These are phyloP conservation scores for Omphalea diandra DNA, from an alignment of 441 rosid genomes.

Conservation along the genomic window DNA sequence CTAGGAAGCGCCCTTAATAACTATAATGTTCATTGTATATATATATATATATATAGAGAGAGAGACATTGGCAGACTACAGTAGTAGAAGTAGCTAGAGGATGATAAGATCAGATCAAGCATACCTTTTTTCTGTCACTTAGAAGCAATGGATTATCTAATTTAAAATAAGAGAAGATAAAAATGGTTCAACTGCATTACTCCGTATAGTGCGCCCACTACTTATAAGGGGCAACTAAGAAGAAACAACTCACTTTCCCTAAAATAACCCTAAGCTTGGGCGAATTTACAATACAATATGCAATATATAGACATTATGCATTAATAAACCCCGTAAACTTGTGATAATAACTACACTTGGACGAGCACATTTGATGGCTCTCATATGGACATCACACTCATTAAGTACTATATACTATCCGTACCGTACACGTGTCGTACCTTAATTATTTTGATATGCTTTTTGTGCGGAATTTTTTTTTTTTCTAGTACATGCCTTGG, in stretches of 20 bases:
- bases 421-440: conserved; percentile 61
- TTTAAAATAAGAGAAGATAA: background rate
- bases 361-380: conserved; percentile 12
- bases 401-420: conserved; percentile 18
- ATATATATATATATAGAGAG: too few relatives aligned
- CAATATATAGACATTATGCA: too few relatives aligned
- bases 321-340: background rate
- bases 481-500: too few relatives aligned
- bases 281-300: background rate
- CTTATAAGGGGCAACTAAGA: conserved; percentile 28
- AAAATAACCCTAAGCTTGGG: conserved; percentile 29
- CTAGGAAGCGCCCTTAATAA: too few relatives aligned
- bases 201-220: conserved; percentile 15
- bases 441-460: background rate
- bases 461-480: too few relatives aligned
- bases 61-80: too few relatives aligned
- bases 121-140: too few relatives aligned
- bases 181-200: conserved; percentile 17
- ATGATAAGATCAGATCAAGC: too few relatives aligned
- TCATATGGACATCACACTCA: conserved; percentile 27
- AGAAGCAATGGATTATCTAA: background rate
- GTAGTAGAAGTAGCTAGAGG: too few relatives aligned
- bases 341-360: background rate
- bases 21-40: too few relatives aligned
- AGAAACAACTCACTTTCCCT: conserved; percentile 17